phyloP scores from a whole-genome alignment of 768 basidiomycete genomes.

The Mycena galericulata region DNA sequence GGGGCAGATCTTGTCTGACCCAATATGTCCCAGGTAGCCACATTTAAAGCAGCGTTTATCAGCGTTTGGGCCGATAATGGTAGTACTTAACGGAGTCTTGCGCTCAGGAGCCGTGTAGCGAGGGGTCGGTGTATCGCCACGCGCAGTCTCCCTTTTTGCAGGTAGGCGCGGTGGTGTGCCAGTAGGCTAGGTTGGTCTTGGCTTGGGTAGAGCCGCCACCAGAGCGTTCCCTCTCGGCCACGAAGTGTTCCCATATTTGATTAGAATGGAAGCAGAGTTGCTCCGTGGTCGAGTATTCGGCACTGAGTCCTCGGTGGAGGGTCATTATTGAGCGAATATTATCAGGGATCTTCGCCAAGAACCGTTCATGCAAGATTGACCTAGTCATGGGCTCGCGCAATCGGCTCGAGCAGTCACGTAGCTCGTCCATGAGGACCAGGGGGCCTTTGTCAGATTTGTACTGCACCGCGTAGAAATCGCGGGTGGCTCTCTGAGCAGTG shows the following conservation, averaged over 20 bases:
- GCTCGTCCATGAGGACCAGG: background rate
- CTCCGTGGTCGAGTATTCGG: background rate
- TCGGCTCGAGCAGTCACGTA: background rate
- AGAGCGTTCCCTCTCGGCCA: too few species aligned
- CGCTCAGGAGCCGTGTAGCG: too few species aligned
- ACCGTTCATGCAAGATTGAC: background rate
- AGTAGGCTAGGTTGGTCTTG: too few species aligned
- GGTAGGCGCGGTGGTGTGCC: too few species aligned
- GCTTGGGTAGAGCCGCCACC: too few species aligned
- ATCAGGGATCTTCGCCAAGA: background rate
- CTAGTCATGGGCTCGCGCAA: constrained; percentile 4
- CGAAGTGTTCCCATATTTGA: too few species aligned
- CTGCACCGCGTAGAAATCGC: background rate
- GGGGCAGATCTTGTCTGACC: background rate
- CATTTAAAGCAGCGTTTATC: constrained; percentile 1
- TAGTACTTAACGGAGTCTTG: too few species aligned
- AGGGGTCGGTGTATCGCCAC: too few species aligned
- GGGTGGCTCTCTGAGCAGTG: background rate
- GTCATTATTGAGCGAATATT: background rate
- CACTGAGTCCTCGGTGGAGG: background rate
- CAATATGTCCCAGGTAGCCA: background rate
- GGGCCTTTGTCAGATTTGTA: background rate
- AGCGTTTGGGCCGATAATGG: too few species aligned
- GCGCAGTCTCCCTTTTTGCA: too few species aligned
- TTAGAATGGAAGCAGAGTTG: background rate